A percentile compares a stretch with the other conserved stretches of the same genome.
These are phyloP conservation scores for Metschnikowia koreensis DNA, from an alignment of 805 yeast species.

Conservation along the genomic window DNA sequence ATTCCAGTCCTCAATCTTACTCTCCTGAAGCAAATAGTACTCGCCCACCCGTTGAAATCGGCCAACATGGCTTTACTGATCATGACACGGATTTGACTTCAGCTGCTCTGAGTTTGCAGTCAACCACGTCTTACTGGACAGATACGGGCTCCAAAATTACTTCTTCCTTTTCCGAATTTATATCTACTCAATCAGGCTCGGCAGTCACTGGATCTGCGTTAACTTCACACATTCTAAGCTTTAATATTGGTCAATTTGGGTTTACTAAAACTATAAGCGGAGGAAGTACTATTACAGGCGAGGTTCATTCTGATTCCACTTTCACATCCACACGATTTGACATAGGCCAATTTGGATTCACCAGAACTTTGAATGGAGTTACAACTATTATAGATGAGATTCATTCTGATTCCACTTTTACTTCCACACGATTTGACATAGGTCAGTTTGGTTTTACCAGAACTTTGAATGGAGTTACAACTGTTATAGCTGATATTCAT, in stretches of 20 bases:
- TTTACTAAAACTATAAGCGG: not conserved
- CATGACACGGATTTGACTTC: no score
- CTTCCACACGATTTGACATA: not conserved
- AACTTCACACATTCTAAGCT: not conserved
- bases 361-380: not conserved
- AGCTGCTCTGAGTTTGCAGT: no score
- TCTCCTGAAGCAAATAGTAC: no score
- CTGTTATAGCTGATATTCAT: not conserved
- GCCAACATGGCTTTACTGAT: no score
- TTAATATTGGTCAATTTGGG: conserved; percentile 1
- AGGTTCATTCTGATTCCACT: no score
- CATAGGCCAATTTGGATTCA: conserved; percentile 3
- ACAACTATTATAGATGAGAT: no score
- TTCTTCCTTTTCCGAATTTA: no score
- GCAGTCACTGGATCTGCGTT: not conserved
- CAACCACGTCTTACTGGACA: no score
- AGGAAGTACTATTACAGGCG: not conserved
- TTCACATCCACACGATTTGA: not conserved
- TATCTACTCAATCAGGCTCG: not conserved
- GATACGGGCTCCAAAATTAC: no score
- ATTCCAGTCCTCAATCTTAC: no score
- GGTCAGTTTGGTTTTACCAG: not conserved
- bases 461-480: not conserved
- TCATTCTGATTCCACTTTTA: not conserved
- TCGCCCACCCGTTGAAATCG: no score